A percentile compares a stretch with the other conserved stretches of the same genome.
phyloP scores from a whole-genome alignment of 2,329 filamentous ascomycete genomes.

The Scedosporium boydii region DNA sequence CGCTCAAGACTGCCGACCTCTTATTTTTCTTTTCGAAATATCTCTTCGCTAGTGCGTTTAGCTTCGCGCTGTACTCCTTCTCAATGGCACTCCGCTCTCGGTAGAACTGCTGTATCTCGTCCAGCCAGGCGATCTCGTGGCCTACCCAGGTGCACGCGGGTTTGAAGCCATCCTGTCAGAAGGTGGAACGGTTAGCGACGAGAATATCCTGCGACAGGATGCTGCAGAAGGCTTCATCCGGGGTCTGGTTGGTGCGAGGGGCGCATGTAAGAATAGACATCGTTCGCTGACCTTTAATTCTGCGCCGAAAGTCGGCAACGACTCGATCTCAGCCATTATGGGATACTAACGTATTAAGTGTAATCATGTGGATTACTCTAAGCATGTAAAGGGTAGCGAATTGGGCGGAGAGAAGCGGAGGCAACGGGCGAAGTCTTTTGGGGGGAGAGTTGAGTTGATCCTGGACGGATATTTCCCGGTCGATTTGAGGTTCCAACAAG shows the following conservation, averaged over 20 bases:
- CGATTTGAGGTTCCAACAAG: not conserved
- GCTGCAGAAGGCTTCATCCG: not conserved
- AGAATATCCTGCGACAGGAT: not conserved
- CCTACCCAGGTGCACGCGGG: conserved; percentile 86
- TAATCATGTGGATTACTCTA: conserved; percentile 6
- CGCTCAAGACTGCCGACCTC: conserved; percentile 78
- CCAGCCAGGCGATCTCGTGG: conserved; percentile 86
- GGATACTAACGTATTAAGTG: not conserved
- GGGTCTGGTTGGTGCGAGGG: not conserved
- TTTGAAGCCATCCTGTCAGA: conserved; percentile 82
- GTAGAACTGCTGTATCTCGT: conserved; percentile 96
- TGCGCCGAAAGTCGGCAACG: conserved; percentile 77
- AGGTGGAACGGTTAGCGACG: not conserved
- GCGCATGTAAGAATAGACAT: not conserved
- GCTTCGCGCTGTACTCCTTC: conserved; percentile 89
- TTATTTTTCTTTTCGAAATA: conserved; percentile 96
- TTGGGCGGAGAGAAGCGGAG: not conserved
- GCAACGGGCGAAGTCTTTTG: not conserved
- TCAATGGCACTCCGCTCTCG: conserved; percentile 89
- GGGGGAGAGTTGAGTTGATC: not conserved
- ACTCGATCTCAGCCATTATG: conserved; percentile 73
- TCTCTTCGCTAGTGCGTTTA: conserved; percentile 81
- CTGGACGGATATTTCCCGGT: conserved; percentile 1
- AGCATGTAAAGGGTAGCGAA: not conserved
- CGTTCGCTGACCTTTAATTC: conserved; percentile 70